A percentile compares a stretch with the other conserved stretches of the same genome.
Evolutionary conservation across 768 basidiomycete species (phyloP).

Genomic region (Vararia minispora): DNA sequence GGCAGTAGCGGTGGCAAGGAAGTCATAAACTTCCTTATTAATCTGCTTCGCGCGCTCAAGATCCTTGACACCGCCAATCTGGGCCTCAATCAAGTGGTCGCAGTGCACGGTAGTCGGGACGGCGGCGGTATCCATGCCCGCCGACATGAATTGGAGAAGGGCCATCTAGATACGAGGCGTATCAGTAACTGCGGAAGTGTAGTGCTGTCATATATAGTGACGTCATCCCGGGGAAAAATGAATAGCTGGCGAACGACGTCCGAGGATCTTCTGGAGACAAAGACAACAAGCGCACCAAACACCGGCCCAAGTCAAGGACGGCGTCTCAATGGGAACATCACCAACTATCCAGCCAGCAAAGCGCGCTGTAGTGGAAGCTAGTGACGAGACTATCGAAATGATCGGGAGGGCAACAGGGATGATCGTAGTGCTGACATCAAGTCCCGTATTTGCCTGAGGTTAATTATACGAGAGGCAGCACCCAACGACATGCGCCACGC

Average conservation of each 20-base stretch:
- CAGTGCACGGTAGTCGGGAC: conserved; percentile 99
- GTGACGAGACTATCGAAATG: too few relatives aligned
- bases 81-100: conserved; percentile 98
- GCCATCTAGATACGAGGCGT: conserved; percentile 85
- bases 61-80: conserved; percentile 89
- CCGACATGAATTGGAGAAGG: conserved; percentile 99
- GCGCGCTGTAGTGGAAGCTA: too few relatives aligned
- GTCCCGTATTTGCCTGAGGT: too few relatives aligned
- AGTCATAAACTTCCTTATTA: conserved; percentile 99
- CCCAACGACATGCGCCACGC: too few relatives aligned
- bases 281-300: background rate
- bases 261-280: background rate
- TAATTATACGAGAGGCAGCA: too few relatives aligned
- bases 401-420: too few relatives aligned
- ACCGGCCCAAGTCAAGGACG: too few relatives aligned
- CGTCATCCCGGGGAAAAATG: too few relatives aligned
- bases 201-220: too few relatives aligned
- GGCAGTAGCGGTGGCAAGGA: conserved; percentile 93
- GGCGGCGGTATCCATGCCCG: conserved; percentile 94
- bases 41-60: conserved; percentile 82
- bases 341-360: too few relatives aligned
- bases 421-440: too few relatives aligned
- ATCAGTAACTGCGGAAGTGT: conserved; percentile 19
- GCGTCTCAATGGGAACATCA: too few relatives aligned
- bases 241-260: conserved; percentile 5